These are phyloP conservation scores for carrot (Daucus carota) DNA, from an alignment of 129 eudicot genomes.

Conservation along the genomic window DNA sequence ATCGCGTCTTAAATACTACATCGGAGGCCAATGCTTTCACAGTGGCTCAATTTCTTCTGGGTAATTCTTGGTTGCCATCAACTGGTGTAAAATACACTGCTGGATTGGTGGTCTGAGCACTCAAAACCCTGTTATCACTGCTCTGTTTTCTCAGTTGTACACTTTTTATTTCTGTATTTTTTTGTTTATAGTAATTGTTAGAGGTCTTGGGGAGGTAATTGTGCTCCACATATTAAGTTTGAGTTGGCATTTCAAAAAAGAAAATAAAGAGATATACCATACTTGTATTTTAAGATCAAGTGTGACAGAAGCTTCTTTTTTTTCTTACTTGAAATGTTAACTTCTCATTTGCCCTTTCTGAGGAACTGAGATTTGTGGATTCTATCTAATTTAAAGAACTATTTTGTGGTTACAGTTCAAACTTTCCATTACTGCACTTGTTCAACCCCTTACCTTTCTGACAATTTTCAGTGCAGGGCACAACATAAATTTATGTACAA, in stretches of 20 bases:
- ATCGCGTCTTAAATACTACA: slow-evolving; percentile 42
- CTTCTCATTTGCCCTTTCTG: background rate
- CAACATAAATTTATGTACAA: too few species aligned
- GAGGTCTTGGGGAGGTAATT: background rate
- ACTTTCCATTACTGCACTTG: background rate
- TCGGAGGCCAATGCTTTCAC: slow-evolving; percentile 49
- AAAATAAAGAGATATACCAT: background rate
- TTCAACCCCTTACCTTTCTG: background rate
- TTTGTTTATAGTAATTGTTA: background rate
- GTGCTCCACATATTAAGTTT: background rate
- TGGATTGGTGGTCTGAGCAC: slow-evolving; percentile 32
- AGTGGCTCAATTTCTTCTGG: slow-evolving; percentile 56
- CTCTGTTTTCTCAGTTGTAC: background rate
- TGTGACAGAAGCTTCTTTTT: background rate
- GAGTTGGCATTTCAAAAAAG: background rate
- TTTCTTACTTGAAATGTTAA: background rate
- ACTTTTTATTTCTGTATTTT: background rate
- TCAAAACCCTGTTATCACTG: background rate
- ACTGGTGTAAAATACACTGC: slow-evolving; percentile 52
- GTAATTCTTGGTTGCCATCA: slow-evolving; percentile 68
- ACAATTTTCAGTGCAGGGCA: too few species aligned
- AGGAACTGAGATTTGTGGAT: slow-evolving; percentile 7
- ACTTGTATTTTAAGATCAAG: background rate
- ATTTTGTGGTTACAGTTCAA: background rate
- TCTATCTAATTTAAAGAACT: background rate